phyloP scores from a whole-genome alignment of 345 rosid species.

The Euclidium syriacum region DNA sequence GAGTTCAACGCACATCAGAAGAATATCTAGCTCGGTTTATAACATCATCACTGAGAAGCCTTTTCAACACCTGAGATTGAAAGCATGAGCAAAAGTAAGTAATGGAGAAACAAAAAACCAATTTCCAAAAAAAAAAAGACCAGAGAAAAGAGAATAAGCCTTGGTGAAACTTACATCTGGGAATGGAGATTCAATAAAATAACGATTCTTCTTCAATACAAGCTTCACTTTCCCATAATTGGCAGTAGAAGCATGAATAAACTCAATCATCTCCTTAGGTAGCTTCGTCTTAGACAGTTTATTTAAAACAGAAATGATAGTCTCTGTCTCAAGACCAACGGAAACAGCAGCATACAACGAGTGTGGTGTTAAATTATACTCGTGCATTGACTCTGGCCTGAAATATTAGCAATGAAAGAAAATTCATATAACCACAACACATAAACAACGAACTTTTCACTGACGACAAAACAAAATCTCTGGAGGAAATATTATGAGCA shows the following conservation, averaged over 20 bases:
- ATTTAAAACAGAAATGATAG: constrained; percentile 73
- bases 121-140: neutral
- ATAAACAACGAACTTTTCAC: too few species aligned
- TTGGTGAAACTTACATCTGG: constrained; percentile 59
- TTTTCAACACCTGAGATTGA: constrained; percentile 66
- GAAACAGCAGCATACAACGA: constrained; percentile 96
- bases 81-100: too few species aligned
- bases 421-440: neutral
- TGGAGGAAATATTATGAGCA: constrained; percentile 5
- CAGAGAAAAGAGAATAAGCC: constrained; percentile 8
- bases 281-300: constrained; percentile 94
- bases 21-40: constrained; percentile 59
- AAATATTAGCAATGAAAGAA: neutral
- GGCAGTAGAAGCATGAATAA: constrained; percentile 79
- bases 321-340: constrained; percentile 92
- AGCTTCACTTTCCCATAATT: constrained; percentile 98
- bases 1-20: constrained; percentile 59
- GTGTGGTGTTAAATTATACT: constrained; percentile 91
- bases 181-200: constrained; percentile 88
- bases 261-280: constrained; percentile 86
- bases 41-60: constrained; percentile 63
- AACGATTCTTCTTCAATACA: constrained; percentile 86
- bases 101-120: neutral
- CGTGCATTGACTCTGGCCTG: constrained; percentile 99
- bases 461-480: neutral